Conservation (phyloP, 805 yeast genomes). For the Candida yuanshanica region DNA sequence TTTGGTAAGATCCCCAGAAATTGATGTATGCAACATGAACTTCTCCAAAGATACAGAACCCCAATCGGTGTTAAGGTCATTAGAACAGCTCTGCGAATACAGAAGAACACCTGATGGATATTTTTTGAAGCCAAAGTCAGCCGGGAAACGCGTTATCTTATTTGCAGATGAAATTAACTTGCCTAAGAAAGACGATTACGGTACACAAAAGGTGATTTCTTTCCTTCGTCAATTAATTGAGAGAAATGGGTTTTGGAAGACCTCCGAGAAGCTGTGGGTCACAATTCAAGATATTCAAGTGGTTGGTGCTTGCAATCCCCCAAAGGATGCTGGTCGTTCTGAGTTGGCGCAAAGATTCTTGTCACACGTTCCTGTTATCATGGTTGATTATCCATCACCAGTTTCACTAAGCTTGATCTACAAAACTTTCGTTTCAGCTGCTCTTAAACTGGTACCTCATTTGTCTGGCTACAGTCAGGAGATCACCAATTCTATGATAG, state of each 20-base stretch:
- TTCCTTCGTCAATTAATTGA: conserved; percentile 73
- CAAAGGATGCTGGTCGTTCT: conserved; percentile 72
- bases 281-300: conserved; percentile 57
- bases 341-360: conserved; percentile 53
- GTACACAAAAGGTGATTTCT: conserved; percentile 65
- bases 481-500: conserved; percentile 62
- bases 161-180: conserved; percentile 92
- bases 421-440: conserved; percentile 45
- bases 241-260: conserved; percentile 72
- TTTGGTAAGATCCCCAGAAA: conserved; percentile 48
- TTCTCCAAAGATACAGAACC: conserved; percentile 81
- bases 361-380: conserved; percentile 57
- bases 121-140: conserved; percentile 48
- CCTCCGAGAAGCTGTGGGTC: conserved; percentile 60
- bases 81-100: conserved; percentile 72
- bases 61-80: conserved; percentile 47
- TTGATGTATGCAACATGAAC: conserved; percentile 64
- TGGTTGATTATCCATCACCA: conserved; percentile 74
- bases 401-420: conserved; percentile 66
- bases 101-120: conserved; percentile 45
- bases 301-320: conserved; percentile 96
- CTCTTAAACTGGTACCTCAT: conserved; percentile 56
- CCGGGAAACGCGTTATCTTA: conserved; percentile 68
- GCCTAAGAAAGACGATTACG: conserved; percentile 66
- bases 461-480: conserved; percentile 46